Evolutionary conservation across 2,329 filamentous ascomycete species (phyloP).

Genomic region (Rosellinia necatrix): DNA sequence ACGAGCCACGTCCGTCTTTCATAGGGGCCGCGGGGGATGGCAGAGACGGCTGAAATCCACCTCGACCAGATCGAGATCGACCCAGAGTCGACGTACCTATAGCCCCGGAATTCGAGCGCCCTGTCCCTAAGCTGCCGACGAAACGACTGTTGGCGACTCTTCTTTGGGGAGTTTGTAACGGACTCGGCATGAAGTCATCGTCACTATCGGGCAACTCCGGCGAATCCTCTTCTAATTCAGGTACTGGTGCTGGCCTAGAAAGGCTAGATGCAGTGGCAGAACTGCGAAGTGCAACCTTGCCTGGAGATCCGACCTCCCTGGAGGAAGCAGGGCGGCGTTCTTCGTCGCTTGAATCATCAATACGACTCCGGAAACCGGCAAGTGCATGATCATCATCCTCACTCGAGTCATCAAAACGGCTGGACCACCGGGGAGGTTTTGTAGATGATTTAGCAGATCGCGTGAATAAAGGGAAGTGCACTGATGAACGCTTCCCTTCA

Average conservation of each 20-base stretch:
- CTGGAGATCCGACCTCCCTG: conserved; percentile 28
- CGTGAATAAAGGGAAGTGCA: conserved; percentile 51
- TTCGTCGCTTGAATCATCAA: conserved; percentile 75
- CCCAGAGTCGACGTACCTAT: conserved; percentile 39
- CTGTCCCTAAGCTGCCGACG: conserved; percentile 19
- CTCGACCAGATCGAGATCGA: conserved; percentile 36
- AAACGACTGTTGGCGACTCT: conserved; percentile 24
- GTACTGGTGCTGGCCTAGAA: conserved; percentile 62
- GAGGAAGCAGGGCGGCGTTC: conserved; percentile 45
- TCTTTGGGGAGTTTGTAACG: conserved; percentile 34
- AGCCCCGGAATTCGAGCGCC: conserved; percentile 32
- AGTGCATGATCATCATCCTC: conserved; percentile 57
- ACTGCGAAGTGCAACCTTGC: conserved; percentile 40
- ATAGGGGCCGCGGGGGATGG: conserved; percentile 35
- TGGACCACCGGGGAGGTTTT: conserved; percentile 38
- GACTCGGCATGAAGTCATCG: conserved; percentile 47
- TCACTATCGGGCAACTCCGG: conserved; percentile 66
- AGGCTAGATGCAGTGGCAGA: conserved; percentile 44
- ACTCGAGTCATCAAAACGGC: conserved; percentile 66
- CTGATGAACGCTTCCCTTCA: conserved; percentile 42
- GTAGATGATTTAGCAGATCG: conserved; percentile 44
- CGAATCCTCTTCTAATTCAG: conserved; percentile 55
- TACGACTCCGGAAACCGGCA: conserved; percentile 59
- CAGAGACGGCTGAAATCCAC: conserved; percentile 26
- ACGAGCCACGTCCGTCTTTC: conserved; percentile 50